Evolutionary conservation across 164 flowering plant genomes (phyloP).

Genomic region (Stephania cephalantha): DNA sequence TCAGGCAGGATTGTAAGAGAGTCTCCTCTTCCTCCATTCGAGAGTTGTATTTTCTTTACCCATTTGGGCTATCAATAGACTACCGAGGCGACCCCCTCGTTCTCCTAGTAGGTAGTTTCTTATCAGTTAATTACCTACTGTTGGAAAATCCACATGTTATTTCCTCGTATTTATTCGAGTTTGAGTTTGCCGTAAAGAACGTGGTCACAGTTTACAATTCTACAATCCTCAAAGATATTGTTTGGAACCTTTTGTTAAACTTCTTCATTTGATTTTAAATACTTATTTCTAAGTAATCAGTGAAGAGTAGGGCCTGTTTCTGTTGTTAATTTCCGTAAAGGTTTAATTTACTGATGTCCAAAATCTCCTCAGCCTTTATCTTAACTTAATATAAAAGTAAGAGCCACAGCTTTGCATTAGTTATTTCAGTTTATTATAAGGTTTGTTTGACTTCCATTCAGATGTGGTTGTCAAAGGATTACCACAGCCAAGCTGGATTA

Average conservation of each 20-base stretch:
- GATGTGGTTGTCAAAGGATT: background rate
- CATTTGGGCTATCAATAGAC: too few species aligned
- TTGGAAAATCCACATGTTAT: background rate
- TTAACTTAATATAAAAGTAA: background rate
- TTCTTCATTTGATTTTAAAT: background rate
- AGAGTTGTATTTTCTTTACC: too few species aligned
- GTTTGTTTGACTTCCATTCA: background rate
- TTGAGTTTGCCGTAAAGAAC: background rate
- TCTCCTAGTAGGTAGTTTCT: too few species aligned
- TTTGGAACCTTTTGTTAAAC: background rate
- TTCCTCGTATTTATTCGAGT: background rate
- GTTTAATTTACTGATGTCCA: background rate
- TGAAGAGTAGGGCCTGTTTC: background rate
- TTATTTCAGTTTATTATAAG: background rate
- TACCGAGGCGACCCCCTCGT: too few species aligned
- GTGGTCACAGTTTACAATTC: background rate
- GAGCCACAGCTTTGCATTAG: background rate
- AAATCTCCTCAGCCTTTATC: background rate
- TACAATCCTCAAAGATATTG: background rate
- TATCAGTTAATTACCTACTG: too few species aligned
- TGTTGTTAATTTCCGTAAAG: background rate
- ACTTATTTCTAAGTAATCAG: background rate
- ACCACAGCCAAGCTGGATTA: too few species aligned
- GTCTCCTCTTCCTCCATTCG: too few species aligned
- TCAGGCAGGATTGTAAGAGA: too few species aligned